Conservation (phyloP, 306 rosid genomes). For the Quercus rubra region DNA sequence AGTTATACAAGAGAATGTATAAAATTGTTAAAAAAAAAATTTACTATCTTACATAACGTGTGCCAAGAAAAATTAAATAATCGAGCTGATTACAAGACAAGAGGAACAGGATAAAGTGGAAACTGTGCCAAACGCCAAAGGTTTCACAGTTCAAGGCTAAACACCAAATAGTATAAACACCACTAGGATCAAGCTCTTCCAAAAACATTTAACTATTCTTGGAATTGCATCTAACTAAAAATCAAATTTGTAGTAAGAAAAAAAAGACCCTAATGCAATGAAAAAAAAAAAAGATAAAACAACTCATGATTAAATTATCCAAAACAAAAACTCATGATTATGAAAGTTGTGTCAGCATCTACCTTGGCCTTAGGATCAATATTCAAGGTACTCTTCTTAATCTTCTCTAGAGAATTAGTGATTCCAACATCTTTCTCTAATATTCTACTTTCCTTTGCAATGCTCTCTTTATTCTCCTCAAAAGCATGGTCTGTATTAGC, state of each 20-base stretch:
- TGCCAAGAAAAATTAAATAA: background rate
- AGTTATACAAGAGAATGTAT: background rate
- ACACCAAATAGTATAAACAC: background rate
- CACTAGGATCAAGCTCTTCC: background rate
- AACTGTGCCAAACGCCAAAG: background rate
- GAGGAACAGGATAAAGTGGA: background rate
- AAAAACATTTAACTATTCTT: background rate
- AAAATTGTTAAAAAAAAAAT: background rate
- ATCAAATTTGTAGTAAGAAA: background rate
- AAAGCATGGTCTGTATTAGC: conserved; percentile 34
- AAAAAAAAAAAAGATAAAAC: conserved; percentile 9
- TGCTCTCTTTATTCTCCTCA: conserved; percentile 31
- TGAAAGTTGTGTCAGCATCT: conserved; percentile 28
- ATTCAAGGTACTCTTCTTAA: conserved; percentile 29
- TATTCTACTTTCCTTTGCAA: conserved; percentile 20
- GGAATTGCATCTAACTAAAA: background rate
- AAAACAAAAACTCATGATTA: conserved; percentile 36
- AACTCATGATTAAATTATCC: conserved; percentile 37
- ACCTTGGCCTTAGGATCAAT: conserved; percentile 27
- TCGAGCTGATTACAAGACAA: background rate
- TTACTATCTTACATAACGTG: background rate
- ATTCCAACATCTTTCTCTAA: conserved; percentile 31
- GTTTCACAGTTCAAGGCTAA: background rate
- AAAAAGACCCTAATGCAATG: background rate
- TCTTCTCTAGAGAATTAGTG: conserved; percentile 35